Base-by-base conservation (phyloP, 139 green algal species). In the Microglena sp. region DNA sequence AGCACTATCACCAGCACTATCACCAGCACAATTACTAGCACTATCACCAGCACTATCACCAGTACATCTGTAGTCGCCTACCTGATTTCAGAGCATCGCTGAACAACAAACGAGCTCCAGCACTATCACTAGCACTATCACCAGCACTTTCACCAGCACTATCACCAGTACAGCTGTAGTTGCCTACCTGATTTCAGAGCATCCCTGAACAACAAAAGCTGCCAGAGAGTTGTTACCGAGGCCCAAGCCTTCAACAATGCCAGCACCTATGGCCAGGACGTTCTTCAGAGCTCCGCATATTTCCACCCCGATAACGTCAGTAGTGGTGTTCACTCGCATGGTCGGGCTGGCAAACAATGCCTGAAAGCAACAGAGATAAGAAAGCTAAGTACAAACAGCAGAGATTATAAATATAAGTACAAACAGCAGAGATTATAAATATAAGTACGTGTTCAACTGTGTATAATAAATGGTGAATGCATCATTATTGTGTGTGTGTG, bases 251-350 rank as follows among this genome's bases (percentile, higher is more conserved):
- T 98, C 87, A 40, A 98, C 90, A 46, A 99, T 98, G 44, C 94
- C 94, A 6, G 94, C 93, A 2, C 91, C 94, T 61, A 99, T 97
- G 21, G 94, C 94, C 45, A 99, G 79, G 73, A 99, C 94, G 68
- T 99, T 99, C 68, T 99, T 99, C 24, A 97, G 79, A 27, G 94
- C 92, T 24, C 94, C 94, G 57, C 89, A 96, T 45, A 98, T 89
- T 82, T 99, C 94, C 11, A 98, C 92, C 21, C 94, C 94, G 55
- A 81, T 81, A 45, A 99, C 94, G 61, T 99, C 94, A 5, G 70
- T 90, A 22, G 82, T 87, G 6, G 80, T 94, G 87, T 97, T 98
- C 33, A 99, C 88, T 3, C 94, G 83, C 78, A 99, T 87, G 58
- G 70, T 77, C 1, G 81, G 82, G 43, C 80, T 90, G 3, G 94